Evolutionary conservation across 2,329 filamentous ascomycete species (phyloP).

Genomic region (Pseudocercospora cruenta): DNA sequence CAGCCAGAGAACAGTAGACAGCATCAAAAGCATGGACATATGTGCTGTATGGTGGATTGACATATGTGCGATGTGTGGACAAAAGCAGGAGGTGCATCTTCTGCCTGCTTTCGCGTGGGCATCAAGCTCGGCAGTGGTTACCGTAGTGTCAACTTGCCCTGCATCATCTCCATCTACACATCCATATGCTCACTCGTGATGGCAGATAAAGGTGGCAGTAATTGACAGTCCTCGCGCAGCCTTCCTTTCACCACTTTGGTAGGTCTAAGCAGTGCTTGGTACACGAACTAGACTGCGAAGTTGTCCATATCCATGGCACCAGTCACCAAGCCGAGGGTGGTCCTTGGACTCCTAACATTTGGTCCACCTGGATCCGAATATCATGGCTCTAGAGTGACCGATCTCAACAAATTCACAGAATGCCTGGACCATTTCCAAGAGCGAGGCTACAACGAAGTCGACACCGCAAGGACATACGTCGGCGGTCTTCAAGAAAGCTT

Average conservation of each 20-base stretch:
- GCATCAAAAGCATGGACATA: background rate
- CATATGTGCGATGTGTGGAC: background rate
- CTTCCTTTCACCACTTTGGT: background rate
- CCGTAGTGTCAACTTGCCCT: background rate
- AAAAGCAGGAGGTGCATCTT: background rate
- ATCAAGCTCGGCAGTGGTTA: background rate
- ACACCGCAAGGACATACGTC: slow-evolving; percentile 77
- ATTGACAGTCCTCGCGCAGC: background rate
- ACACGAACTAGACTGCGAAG: background rate
- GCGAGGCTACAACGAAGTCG: slow-evolving; percentile 80
- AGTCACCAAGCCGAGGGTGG: slow-evolving; percentile 55
- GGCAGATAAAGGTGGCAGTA: too few species aligned
- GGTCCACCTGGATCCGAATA: slow-evolving; percentile 54
- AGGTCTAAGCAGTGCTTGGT: background rate
- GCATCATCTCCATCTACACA: background rate
- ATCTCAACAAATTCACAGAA: slow-evolving; percentile 68
- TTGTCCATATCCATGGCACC: background rate
- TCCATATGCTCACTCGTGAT: too few species aligned
- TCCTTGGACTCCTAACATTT: slow-evolving; percentile 74
- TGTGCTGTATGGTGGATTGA: background rate
- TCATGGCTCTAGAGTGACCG: slow-evolving; percentile 71
- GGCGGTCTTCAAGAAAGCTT: slow-evolving; percentile 69
- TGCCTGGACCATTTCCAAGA: slow-evolving; percentile 74
- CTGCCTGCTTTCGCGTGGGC: background rate
- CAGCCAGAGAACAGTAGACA: background rate